A percentile compares a stretch with the other conserved stretches of the same genome.
These are phyloP conservation scores for Friedmanniomyces endolithicus DNA, from an alignment of 495 filamentous ascomycete genomes.

Conservation along the genomic window DNA sequence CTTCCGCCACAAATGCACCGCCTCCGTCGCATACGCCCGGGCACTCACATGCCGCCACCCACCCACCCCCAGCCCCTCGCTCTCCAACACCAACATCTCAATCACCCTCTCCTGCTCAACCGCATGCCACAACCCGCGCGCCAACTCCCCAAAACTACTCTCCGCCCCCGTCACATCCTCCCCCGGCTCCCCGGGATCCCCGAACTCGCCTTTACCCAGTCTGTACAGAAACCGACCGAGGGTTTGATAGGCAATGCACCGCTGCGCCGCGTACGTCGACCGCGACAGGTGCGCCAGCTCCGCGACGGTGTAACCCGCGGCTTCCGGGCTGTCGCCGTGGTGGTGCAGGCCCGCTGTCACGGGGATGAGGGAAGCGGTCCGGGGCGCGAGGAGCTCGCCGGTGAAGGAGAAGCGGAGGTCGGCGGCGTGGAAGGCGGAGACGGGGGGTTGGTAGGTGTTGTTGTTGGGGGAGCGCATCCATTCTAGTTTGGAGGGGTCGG, in stretches of 20 bases:
- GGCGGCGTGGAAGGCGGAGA: slow-evolving; percentile 56
- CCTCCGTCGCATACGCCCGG: slow-evolving; percentile 73
- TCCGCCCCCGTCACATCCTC: slow-evolving; percentile 12
- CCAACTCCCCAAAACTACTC: slow-evolving; percentile 25
- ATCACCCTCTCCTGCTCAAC: slow-evolving; percentile 68
- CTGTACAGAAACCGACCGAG: slow-evolving; percentile 75
- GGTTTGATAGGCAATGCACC: slow-evolving; percentile 85
- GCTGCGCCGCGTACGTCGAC: slow-evolving; percentile 70
- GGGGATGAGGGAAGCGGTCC: slow-evolving; percentile 56
- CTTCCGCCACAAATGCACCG: slow-evolving; percentile 81
- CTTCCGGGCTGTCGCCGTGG: slow-evolving; percentile 83
- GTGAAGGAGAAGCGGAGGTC: slow-evolving; percentile 80
- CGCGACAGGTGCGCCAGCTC: slow-evolving; percentile 74
- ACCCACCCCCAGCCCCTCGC: slow-evolving; percentile 32
- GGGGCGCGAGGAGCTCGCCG: slow-evolving; percentile 64
- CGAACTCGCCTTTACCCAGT: slow-evolving; percentile 69
- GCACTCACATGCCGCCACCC: slow-evolving; percentile 46
- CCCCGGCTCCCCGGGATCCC: slow-evolving; percentile 26
- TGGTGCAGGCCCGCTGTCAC: slow-evolving; percentile 75
- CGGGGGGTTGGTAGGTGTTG: slow-evolving; percentile 60
- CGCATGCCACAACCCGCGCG: slow-evolving; percentile 33
- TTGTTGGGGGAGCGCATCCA: slow-evolving; percentile 65
- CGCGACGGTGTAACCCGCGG: slow-evolving; percentile 85
- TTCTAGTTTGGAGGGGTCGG: slow-evolving; percentile 71
- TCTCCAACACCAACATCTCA: slow-evolving; percentile 56